Conservation (phyloP, 2,329 filamentous ascomycete genomes). For the Rhynchosporium graminicola region DNA sequence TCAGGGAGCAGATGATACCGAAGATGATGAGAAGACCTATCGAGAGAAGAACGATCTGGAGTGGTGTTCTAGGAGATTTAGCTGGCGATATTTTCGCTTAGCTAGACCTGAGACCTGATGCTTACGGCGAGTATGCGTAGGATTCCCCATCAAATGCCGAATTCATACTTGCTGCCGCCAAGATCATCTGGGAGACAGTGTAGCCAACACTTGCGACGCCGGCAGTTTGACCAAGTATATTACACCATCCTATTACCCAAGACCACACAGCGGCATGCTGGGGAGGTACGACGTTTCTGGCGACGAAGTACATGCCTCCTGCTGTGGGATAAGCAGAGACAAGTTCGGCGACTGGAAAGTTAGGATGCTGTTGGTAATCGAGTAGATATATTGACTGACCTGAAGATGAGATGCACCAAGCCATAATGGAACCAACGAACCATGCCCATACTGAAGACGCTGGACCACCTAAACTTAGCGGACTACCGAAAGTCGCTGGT, state of each 20-base stretch:
- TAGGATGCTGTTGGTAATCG: not conserved
- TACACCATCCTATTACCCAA: conserved; percentile 69
- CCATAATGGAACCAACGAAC: conserved; percentile 64
- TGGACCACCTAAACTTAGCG: conserved; percentile 59
- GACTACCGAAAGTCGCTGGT: conserved; percentile 61
- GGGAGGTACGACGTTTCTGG: conserved; percentile 62
- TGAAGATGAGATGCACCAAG: conserved; percentile 63
- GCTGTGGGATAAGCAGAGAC: conserved; percentile 55
- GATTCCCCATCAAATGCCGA: conserved; percentile 49
- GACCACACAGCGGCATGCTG: conserved; percentile 63
- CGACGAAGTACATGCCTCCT: conserved; percentile 69
- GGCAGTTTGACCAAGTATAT: conserved; percentile 63
- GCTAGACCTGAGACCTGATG: conserved; percentile 1
- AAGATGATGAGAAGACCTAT: conserved; percentile 54
- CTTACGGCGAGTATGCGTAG: conserved; percentile 60
- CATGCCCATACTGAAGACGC: conserved; percentile 67
- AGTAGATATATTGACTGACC: conserved; percentile 38
- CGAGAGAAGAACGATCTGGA: conserved; percentile 59
- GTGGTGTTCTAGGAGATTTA: conserved; percentile 49
- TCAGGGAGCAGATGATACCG: conserved; percentile 63
- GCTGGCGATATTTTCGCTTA: not conserved
- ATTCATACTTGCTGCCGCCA: conserved; percentile 63
- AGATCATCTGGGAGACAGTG: conserved; percentile 63
- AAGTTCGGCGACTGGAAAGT: conserved; percentile 27
- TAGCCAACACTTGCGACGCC: conserved; percentile 64